These are phyloP conservation scores for Trichoderma reesei DNA, from an alignment of 495 filamentous ascomycete species.

Conservation along the genomic window DNA sequence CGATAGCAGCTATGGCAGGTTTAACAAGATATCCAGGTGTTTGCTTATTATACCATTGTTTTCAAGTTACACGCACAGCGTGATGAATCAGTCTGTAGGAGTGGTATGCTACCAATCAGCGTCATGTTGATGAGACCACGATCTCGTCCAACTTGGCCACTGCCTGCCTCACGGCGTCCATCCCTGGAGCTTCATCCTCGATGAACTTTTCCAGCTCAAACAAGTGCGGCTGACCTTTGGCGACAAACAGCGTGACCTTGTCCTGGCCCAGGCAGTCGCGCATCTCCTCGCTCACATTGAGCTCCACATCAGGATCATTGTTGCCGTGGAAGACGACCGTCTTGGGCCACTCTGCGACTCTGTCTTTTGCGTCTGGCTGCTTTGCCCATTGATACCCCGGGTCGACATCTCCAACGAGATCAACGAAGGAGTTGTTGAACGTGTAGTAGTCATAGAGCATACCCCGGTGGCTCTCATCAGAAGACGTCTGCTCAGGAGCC, in stretches of 20 bases:
- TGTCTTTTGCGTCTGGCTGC: neutral
- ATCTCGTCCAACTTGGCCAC: conserved; percentile 13
- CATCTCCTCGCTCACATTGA: conserved; percentile 11
- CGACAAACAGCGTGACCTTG: conserved; percentile 13
- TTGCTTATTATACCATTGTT: neutral
- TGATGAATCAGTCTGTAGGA: too few species aligned
- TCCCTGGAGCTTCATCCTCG: conserved; percentile 7
- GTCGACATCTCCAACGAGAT: conserved; percentile 14
- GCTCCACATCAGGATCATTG: conserved; percentile 15
- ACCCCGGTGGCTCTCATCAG: conserved; percentile 6
- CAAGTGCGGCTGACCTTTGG: conserved; percentile 14
- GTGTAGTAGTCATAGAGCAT: conserved; percentile 18
- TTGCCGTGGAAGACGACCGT: conserved; percentile 19
- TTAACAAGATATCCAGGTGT: conserved; percentile 1
- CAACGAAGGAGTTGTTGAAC: conserved; percentile 14
- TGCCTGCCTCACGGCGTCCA: conserved; percentile 12
- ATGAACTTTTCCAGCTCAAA: conserved; percentile 16
- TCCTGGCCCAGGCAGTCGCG: conserved; percentile 10
- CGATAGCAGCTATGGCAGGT: neutral
- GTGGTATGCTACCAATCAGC: too few species aligned
- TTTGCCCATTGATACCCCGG: conserved; percentile 15
- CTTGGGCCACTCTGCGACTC: conserved; percentile 14
- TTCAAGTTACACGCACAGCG: too few species aligned
- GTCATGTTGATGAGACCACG: neutral
- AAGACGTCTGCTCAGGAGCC: neutral